Percentiles rank a stretch among this genome's conserved stretches.
phyloP scores from a whole-genome alignment of 495 filamentous ascomycete species.

The Podospora anserina region DNA sequence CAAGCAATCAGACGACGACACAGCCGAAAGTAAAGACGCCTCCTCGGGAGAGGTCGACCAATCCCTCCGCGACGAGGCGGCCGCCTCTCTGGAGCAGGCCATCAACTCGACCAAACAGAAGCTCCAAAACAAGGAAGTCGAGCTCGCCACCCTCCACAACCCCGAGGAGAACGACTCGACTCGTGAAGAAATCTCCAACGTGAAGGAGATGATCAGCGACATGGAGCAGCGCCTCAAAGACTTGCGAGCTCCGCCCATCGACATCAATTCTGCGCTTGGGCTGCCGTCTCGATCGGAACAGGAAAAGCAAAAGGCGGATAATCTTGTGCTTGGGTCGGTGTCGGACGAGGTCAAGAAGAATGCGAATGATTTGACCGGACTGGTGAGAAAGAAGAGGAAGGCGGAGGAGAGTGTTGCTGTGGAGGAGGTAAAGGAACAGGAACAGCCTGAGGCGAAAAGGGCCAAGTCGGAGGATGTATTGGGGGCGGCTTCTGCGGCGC shows the following conservation, averaged over 20 bases:
- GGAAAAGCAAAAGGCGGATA: neutral
- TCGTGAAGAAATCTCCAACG: slow-evolving; percentile 68
- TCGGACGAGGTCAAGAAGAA: slow-evolving; percentile 71
- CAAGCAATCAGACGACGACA: slow-evolving; percentile 51
- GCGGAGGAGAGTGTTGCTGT: slow-evolving; percentile 30
- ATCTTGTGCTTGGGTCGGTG: slow-evolving; percentile 51
- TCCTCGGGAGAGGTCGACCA: slow-evolving; percentile 53
- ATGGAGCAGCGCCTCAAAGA: slow-evolving; percentile 75
- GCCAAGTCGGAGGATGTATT: slow-evolving; percentile 18
- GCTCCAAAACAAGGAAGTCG: slow-evolving; percentile 68
- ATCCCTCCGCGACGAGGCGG: slow-evolving; percentile 69
- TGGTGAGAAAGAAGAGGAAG: slow-evolving; percentile 78
- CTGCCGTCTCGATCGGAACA: slow-evolving; percentile 21
- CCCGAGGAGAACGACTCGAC: slow-evolving; percentile 57
- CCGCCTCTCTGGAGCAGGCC: slow-evolving; percentile 72
- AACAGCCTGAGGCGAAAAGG: slow-evolving; percentile 50
- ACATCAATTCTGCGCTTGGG: slow-evolving; percentile 55
- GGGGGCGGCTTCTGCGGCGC: neutral
- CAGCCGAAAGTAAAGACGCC: slow-evolving; percentile 46
- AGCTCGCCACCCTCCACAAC: slow-evolving; percentile 51
- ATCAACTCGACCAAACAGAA: slow-evolving; percentile 75
- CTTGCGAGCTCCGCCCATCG: slow-evolving; percentile 66
- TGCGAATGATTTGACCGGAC: slow-evolving; percentile 79
- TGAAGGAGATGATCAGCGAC: slow-evolving; percentile 80
- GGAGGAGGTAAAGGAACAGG: slow-evolving; percentile 22